phyloP scores from a whole-genome alignment of 352 stramenopile species.

The Halophytophthora batemanensis region DNA sequence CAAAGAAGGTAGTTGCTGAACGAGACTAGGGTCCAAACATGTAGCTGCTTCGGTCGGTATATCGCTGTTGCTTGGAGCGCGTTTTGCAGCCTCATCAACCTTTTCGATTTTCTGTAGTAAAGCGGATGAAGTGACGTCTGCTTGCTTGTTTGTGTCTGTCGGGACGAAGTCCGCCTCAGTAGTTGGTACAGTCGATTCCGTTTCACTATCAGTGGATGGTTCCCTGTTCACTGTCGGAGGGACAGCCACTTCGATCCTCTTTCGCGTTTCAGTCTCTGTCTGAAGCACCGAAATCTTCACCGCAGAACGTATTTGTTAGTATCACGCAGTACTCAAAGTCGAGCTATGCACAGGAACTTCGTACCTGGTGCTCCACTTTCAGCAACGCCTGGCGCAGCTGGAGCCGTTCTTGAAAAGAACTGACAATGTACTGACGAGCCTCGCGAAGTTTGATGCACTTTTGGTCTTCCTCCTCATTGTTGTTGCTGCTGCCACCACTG shows the following conservation, averaged over 20 bases:
- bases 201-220: too few species aligned
- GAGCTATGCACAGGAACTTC: not conserved
- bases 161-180: too few species aligned
- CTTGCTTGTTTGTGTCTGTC: too few species aligned
- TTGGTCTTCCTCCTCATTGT: slow-evolving; percentile 19
- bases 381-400: slow-evolving; percentile 71
- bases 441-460: slow-evolving; percentile 30
- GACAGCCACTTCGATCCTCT: too few species aligned
- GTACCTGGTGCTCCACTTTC: slow-evolving; percentile 74
- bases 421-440: slow-evolving; percentile 66
- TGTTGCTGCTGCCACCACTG: slow-evolving; percentile 29
- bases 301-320: slow-evolving; percentile 5
- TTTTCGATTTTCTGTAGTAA: too few species aligned
- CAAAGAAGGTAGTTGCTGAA: not conserved
- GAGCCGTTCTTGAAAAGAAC: slow-evolving; percentile 86
- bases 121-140: too few species aligned
- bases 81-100: too few species aligned
- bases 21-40: not conserved
- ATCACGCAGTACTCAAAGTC: not conserved
- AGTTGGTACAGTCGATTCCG: too few species aligned
- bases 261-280: too few species aligned
- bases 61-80: not conserved
- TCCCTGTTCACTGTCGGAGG: too few species aligned
- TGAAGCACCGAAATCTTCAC: too few species aligned
- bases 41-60: not conserved